Evolutionary conservation across 805 yeast species (phyloP).

Genomic region (Grigorovia transvaalensis): DNA sequence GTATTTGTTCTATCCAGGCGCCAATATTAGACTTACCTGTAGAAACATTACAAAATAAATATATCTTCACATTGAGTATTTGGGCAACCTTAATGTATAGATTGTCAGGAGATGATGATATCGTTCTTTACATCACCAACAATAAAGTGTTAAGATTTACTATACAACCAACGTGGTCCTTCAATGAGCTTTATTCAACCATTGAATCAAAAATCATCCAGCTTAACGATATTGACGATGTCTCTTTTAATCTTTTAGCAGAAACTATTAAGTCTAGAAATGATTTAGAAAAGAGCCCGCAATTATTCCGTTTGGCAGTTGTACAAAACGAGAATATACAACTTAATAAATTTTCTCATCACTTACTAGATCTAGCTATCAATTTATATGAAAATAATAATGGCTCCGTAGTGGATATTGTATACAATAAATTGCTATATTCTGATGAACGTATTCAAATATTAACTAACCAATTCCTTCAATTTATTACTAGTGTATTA

Average conservation of each 20-base stretch:
- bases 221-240: slow-evolving; percentile 16
- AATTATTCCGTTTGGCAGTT: slow-evolving; percentile 40
- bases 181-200: slow-evolving; percentile 38
- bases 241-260: slow-evolving; percentile 49
- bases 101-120: slow-evolving; percentile 89
- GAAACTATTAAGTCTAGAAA: slow-evolving; percentile 38
- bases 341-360: slow-evolving; percentile 25
- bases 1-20: slow-evolving; percentile 28
- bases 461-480: slow-evolving; percentile 61
- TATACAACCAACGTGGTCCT: slow-evolving; percentile 45
- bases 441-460: slow-evolving; percentile 56
- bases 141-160: slow-evolving; percentile 48
- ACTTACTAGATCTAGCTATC: slow-evolving; percentile 38
- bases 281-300: slow-evolving; percentile 48
- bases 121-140: slow-evolving; percentile 51
- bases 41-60: slow-evolving; percentile 23
- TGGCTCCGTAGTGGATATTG: slow-evolving; percentile 12
- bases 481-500: slow-evolving; percentile 36
- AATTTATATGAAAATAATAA: slow-evolving; percentile 11
- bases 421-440: slow-evolving; percentile 69
- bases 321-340: slow-evolving; percentile 36
- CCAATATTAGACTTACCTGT: slow-evolving; percentile 25
- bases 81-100: slow-evolving; percentile 66
- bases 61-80: slow-evolving; percentile 49
- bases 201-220: slow-evolving; percentile 33